A percentile compares a stretch with the other conserved stretches of the same genome.
Evolutionary conservation across 2,329 filamentous ascomycete genomes (phyloP).

Genomic region (Phyllosticta citriasiana): DNA sequence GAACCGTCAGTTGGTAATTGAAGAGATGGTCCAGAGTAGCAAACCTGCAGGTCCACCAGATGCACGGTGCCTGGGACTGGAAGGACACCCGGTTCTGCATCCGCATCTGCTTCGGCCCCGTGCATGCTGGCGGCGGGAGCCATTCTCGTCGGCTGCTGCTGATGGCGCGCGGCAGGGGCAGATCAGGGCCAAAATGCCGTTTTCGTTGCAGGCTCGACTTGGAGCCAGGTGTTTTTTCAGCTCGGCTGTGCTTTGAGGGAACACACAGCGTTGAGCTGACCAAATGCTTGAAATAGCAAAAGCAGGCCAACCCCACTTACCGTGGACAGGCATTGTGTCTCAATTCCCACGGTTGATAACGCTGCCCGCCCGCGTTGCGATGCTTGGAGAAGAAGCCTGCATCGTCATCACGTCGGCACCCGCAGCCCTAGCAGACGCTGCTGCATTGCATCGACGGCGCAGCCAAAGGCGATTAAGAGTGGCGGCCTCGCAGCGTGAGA

Average conservation of each 20-base stretch:
- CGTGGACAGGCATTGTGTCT: not conserved
- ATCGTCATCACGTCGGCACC: not conserved
- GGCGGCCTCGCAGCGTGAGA: not conserved
- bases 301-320: not conserved
- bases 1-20: too few relatives aligned
- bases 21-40: too few relatives aligned
- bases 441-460: not conserved
- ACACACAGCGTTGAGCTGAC: not conserved
- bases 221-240: not conserved
- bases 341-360: not conserved
- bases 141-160: conserved; percentile 7
- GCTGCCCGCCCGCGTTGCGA: not conserved
- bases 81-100: not conserved
- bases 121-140: not conserved
- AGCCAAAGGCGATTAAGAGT: not conserved
- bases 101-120: not conserved
- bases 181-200: not conserved
- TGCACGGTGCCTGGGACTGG: conserved; percentile 33
- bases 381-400: not conserved
- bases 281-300: not conserved
- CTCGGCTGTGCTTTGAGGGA: not conserved
- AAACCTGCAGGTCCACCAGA: conserved; percentile 28
- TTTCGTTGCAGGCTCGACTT: not conserved
- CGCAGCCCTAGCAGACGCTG: not conserved
- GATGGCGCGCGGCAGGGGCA: not conserved